Base-by-base conservation (phyloP, 2,329 filamentous ascomycete genomes). In the Verticillium nonalfalfae region DNA sequence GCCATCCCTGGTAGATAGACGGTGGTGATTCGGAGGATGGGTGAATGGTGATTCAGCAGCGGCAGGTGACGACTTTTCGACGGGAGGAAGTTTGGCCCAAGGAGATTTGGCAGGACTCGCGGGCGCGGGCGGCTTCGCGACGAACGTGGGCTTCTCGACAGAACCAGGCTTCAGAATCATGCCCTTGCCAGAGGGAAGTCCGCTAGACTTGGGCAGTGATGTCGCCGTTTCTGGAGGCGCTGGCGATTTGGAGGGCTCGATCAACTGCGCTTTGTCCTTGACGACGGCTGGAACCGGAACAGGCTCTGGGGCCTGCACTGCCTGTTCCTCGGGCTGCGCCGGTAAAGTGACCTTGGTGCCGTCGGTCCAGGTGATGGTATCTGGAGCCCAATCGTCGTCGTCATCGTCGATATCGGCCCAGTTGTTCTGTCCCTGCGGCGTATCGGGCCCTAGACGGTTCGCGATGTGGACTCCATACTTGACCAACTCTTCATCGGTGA, bases 381-480 rank as follows among this genome's bases (percentile, higher is more conserved):
- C 90, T 1, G 91, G 91, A 14, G 88, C 89, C 90, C 91, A 94
- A 69, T 94, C 90, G 40, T 95, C 91, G 69, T 93, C 90, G 66
- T 95, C 91, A 62, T 95, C 91, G 64, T 95, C 91, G 63, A 94
- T 93, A 70, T 96, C 91, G 31, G 91, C 91, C 91, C 91, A 96
- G 72, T 93, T 94, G 36, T 88, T 86, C 68, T 93, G 89, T 62
- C 90, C 90, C 62, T 85, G 85, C 59, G 81, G 75, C 71, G 93
- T 90, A 66, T 94, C 90, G 58, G 89, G 84, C 66, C 91, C 88
- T 61, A 95, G 78, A 67, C 91, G 87, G 68, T 84, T 91, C 61
- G 91, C 90, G 76, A 96, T 84, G 72, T 95, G 91, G 69, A 95
- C 95, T 36, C 91, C 91, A 74, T 91, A 93, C 72, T 92, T 90